phyloP scores from a whole-genome alignment of 2,329 filamentous ascomycete genomes.

The Ophiostoma angusticollis region DNA sequence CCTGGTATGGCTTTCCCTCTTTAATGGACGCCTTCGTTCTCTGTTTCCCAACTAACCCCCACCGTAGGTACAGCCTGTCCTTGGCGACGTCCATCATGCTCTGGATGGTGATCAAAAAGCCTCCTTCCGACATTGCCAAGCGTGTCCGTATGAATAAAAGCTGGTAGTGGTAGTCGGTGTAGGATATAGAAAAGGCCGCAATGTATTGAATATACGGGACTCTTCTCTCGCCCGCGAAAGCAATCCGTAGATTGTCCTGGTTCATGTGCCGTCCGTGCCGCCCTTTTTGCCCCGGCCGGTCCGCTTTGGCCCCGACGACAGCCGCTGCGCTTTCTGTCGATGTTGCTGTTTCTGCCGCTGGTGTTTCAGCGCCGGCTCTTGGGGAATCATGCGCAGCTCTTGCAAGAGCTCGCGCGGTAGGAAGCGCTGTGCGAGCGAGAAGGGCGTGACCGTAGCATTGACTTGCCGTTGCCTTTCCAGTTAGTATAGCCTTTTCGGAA shows the following conservation, averaged over 20 bases:
- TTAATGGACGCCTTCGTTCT: not conserved
- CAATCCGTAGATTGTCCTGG: no score
- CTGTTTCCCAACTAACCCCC: conserved; percentile 8
- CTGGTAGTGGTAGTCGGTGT: conserved; percentile 48
- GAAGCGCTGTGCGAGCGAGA: conserved; percentile 73
- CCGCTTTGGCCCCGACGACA: not conserved
- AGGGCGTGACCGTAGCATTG: conserved; percentile 57
- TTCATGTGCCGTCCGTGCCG: conserved; percentile 24
- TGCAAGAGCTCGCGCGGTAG: conserved; percentile 73
- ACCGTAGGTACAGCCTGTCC: conserved; percentile 69
- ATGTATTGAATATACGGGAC: no score
- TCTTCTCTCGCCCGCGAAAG: no score
- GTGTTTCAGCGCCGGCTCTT: conserved; percentile 36
- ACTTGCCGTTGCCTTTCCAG: conserved; percentile 63
- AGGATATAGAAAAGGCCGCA: not conserved
- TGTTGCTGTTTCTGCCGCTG: conserved; percentile 19
- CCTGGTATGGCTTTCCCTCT: conserved; percentile 54
- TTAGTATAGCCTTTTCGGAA: not conserved
- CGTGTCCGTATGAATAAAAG: conserved; percentile 65
- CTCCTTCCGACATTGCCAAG: conserved; percentile 56
- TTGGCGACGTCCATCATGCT: conserved; percentile 87
- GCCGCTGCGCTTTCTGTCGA: not conserved
- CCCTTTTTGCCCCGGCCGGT: not conserved
- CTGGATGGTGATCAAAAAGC: conserved; percentile 87
- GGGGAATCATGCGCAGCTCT: conserved; percentile 60